Evolutionary conservation across 768 basidiomycete genomes (phyloP).

Genomic region (Mycena galopus): DNA sequence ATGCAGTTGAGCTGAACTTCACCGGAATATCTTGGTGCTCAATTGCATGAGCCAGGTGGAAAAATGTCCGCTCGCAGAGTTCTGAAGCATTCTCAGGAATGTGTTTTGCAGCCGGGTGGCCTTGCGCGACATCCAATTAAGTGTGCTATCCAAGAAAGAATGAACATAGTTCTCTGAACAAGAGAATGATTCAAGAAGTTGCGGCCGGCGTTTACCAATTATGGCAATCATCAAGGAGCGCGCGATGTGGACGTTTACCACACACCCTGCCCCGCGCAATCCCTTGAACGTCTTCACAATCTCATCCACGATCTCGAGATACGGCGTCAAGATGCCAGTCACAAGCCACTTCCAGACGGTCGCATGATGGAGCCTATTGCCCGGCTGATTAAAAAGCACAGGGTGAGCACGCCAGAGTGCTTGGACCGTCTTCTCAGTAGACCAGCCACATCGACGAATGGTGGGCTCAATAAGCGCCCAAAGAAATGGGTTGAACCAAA

Average conservation of each 20-base stretch:
- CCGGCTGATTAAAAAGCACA: not conserved
- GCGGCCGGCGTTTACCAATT: not conserved
- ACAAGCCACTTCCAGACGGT: not conserved
- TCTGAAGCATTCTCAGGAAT: constrained; percentile 1
- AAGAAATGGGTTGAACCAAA: constrained; percentile 19
- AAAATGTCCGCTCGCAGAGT: constrained; percentile 11
- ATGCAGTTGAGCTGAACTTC: not conserved
- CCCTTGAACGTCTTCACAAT: not conserved
- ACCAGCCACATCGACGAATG: constrained; percentile 13
- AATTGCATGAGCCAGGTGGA: constrained; percentile 1
- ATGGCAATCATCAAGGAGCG: not conserved
- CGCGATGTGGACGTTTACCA: constrained; percentile 4
- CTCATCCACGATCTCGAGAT: not conserved
- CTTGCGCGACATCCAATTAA: not conserved
- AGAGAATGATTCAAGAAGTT: not conserved
- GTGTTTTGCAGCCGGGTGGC: constrained; percentile 13
- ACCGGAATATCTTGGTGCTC: constrained; percentile 2
- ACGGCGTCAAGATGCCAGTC: not conserved
- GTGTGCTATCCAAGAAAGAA: not conserved
- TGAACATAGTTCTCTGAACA: constrained; percentile 10
- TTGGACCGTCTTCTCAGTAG: not conserved
- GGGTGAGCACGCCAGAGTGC: constrained; percentile 12
- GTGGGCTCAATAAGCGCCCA: constrained; percentile 18
- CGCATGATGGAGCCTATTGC: not conserved
- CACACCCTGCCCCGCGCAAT: not conserved